These are phyloP conservation scores for Akanthomyces lecanii DNA, from an alignment of 2,329 filamentous ascomycete species.

Conservation along the genomic window DNA sequence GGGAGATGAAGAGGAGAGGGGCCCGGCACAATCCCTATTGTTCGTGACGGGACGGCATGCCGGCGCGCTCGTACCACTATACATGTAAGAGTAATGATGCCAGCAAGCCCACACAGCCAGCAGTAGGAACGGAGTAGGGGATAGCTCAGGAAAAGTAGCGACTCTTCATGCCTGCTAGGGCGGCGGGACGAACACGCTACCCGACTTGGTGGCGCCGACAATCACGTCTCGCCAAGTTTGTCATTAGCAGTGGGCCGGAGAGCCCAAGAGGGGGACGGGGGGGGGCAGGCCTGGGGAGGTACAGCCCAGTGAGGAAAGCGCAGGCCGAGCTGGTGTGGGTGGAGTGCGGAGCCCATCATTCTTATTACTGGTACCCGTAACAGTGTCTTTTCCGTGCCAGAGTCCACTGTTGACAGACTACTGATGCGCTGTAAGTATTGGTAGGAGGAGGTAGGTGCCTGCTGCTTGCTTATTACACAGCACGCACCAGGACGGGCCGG, in stretches of 20 bases:
- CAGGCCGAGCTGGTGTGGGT: slow-evolving; percentile 9
- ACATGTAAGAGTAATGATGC: neutral
- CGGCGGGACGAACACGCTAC: slow-evolving; percentile 1
- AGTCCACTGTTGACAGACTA: neutral
- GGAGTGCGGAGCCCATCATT: slow-evolving; percentile 11
- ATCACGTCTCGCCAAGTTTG: slow-evolving; percentile 13
- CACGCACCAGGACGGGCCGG: slow-evolving; percentile 8
- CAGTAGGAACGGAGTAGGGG: neutral
- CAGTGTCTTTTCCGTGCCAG: neutral
- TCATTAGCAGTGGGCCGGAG: slow-evolving; percentile 1
- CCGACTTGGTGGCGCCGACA: slow-evolving; percentile 11
- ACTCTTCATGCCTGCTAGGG: neutral
- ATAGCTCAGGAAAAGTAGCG: neutral
- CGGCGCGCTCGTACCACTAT: neutral
- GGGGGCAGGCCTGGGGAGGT: neutral
- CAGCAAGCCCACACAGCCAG: neutral
- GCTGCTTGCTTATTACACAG: slow-evolving; percentile 8
- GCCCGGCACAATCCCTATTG: neutral
- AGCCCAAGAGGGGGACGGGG: neutral
- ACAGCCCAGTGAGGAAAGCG: neutral
- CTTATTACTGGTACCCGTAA: slow-evolving; percentile 10
- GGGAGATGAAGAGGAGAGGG: neutral
- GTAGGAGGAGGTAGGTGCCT: neutral
- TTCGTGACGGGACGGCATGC: neutral
- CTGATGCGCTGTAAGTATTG: neutral